Conservation (phyloP, 2,329 filamentous ascomycete genomes). For the Thielaviopsis cerberus region DNA sequence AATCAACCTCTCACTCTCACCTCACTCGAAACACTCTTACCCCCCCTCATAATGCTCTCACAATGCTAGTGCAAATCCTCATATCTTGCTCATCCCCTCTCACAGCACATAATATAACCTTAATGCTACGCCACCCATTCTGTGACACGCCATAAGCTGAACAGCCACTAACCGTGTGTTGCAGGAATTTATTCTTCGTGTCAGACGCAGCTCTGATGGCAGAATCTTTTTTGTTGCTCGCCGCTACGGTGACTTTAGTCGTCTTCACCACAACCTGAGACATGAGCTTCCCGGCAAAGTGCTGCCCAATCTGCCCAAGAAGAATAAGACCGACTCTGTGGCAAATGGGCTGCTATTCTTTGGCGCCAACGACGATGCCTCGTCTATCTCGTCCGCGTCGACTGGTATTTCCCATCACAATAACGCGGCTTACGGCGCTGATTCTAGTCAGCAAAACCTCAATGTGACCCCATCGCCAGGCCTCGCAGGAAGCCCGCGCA, state of each 20-base stretch:
- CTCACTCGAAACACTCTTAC: not conserved
- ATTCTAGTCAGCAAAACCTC: not conserved
- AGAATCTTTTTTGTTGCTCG: conserved; percentile 60
- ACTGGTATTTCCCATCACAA: conserved; percentile 33
- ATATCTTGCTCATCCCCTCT: not conserved
- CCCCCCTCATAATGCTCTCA: not conserved
- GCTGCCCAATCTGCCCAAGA: conserved; percentile 67
- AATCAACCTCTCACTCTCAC: not conserved
- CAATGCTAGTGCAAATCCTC: not conserved
- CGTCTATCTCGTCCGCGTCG: conserved; percentile 64
- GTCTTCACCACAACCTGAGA: conserved; percentile 59
- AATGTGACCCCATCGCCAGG: conserved; percentile 1
- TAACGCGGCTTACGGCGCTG: not conserved
- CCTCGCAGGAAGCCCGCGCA: not conserved
- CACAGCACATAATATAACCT: not conserved
- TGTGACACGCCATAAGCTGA: not conserved
- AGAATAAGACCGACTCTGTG: conserved; percentile 69
- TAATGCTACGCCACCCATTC: not conserved
- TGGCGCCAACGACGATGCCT: conserved; percentile 51
- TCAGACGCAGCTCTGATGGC: conserved; percentile 56
- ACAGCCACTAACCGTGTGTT: not conserved
- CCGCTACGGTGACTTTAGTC: conserved; percentile 73
- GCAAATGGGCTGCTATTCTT: conserved; percentile 37
- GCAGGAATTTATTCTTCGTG: conserved; percentile 74
- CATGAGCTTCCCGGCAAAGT: conserved; percentile 81